These are phyloP conservation scores for Chrysosporium keratinophilum DNA, from an alignment of 2,329 filamentous ascomycete species.

Conservation along the genomic window DNA sequence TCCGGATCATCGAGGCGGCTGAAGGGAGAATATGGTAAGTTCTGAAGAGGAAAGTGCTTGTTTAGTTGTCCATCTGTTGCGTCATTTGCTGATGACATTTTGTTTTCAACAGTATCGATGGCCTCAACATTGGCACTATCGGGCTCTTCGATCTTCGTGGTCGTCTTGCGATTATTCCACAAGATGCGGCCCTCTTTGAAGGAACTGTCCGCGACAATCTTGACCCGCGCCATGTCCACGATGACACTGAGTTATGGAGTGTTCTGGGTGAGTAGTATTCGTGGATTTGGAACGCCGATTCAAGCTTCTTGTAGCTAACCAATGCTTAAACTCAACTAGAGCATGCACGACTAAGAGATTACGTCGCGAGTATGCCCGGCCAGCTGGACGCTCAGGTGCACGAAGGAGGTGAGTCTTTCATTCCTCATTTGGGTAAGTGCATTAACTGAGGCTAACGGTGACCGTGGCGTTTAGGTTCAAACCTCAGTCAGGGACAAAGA, in stretches of 20 bases:
- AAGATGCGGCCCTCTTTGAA: slow-evolving; percentile 93
- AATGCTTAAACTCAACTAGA: slow-evolving; percentile 43
- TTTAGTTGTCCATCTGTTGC: slow-evolving; percentile 1
- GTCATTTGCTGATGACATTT: slow-evolving; percentile 15
- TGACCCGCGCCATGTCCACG: slow-evolving; percentile 86
- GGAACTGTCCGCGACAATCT: slow-evolving; percentile 89
- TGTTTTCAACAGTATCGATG: slow-evolving; percentile 58
- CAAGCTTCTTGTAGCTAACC: background rate
- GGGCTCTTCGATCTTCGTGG: slow-evolving; percentile 80
- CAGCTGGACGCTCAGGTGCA: slow-evolving; percentile 82
- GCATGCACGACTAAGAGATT: slow-evolving; percentile 85
- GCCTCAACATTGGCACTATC: slow-evolving; percentile 78
- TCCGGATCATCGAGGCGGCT: slow-evolving; percentile 85
- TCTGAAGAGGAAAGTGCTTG: background rate
- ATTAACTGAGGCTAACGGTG: background rate
- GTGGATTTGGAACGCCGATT: slow-evolving; percentile 1
- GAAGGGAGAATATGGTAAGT: slow-evolving; percentile 59
- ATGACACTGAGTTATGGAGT: slow-evolving; percentile 95
- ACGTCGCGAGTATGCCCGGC: slow-evolving; percentile 75
- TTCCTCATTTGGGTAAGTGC: background rate
- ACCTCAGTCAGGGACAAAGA: slow-evolving; percentile 87
- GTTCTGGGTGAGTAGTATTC: slow-evolving; percentile 68
- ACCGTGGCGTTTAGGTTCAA: slow-evolving; percentile 56
- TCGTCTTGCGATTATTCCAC: slow-evolving; percentile 89
- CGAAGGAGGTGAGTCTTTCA: slow-evolving; percentile 68